Percentiles rank a stretch among this genome's conserved stretches.
Conservation (phyloP, 192 early-diverging fungal species). For the Backusella circina region DNA sequence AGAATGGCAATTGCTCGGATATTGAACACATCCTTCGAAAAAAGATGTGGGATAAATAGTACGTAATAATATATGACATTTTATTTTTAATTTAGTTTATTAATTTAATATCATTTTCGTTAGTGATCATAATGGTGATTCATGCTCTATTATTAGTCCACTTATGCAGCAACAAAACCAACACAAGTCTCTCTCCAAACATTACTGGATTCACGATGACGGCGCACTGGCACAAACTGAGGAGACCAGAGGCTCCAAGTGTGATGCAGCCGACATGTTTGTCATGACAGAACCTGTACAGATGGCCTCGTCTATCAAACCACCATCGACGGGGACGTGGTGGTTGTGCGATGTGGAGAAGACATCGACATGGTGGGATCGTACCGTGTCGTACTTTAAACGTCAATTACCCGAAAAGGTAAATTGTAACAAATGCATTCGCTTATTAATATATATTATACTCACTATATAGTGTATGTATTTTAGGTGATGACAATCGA, state of each 20-base stretch:
- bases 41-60: slow-evolving; percentile 9
- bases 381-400: background rate
- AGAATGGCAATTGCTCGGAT: background rate
- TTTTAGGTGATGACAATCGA: slow-evolving; percentile 12
- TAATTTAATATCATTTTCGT: background rate
- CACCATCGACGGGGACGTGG: background rate
- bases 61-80: background rate
- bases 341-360: background rate
- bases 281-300: slow-evolving; percentile 8
- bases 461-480: background rate
- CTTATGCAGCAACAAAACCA: background rate
- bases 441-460: too few species aligned
- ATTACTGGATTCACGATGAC: slow-evolving; percentile 7
- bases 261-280: slow-evolving; percentile 9
- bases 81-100: background rate
- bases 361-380: background rate
- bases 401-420: slow-evolving; percentile 2
- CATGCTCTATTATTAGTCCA: background rate
- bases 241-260: background rate
- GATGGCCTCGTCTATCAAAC: background rate
- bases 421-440: background rate
- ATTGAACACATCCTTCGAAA: slow-evolving; percentile 6
- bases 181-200: background rate
- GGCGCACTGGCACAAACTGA: background rate
- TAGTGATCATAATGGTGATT: slow-evolving; percentile 9